Evolutionary conservation across 2,329 filamentous ascomycete species (phyloP).

Genomic region (Clonostachys rosea): DNA sequence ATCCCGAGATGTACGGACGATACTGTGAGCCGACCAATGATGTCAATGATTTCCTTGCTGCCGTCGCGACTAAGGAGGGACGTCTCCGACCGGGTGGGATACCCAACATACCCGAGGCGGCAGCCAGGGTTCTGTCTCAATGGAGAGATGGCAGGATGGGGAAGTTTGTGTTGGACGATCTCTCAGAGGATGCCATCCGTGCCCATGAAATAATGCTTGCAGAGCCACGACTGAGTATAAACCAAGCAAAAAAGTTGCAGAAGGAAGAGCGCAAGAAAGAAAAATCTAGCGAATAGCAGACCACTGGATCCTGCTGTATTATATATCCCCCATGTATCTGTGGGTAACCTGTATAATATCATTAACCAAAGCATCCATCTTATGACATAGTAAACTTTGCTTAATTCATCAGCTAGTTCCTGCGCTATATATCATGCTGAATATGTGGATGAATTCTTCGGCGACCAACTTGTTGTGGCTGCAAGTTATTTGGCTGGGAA

Average conservation of each 20-base stretch:
- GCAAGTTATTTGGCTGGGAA: too few species aligned
- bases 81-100: constrained; percentile 69
- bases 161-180: constrained; percentile 72
- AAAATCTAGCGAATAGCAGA: constrained; percentile 14
- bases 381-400: not conserved
- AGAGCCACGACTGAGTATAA: constrained; percentile 54
- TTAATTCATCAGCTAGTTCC: too few species aligned
- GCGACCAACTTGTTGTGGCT: not conserved
- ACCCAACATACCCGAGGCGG: constrained; percentile 67
- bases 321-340: too few species aligned
- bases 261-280: constrained; percentile 53
- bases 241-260: constrained; percentile 62
- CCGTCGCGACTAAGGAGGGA: constrained; percentile 70
- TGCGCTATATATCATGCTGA: too few species aligned
- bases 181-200: constrained; percentile 55
- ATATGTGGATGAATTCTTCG: not conserved
- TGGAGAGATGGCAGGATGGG: constrained; percentile 79
- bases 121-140: constrained; percentile 74
- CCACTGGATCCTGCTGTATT: not conserved
- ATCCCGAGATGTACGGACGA: constrained; percentile 55
- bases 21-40: constrained; percentile 79
- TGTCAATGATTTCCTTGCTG: constrained; percentile 65
- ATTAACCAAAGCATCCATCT: too few species aligned
- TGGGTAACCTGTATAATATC: too few species aligned
- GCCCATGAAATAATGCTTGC: constrained; percentile 39